These are phyloP conservation scores for Verticillium alfalfae DNA, from an alignment of 2,329 filamentous ascomycete genomes.

Conservation along the genomic window DNA sequence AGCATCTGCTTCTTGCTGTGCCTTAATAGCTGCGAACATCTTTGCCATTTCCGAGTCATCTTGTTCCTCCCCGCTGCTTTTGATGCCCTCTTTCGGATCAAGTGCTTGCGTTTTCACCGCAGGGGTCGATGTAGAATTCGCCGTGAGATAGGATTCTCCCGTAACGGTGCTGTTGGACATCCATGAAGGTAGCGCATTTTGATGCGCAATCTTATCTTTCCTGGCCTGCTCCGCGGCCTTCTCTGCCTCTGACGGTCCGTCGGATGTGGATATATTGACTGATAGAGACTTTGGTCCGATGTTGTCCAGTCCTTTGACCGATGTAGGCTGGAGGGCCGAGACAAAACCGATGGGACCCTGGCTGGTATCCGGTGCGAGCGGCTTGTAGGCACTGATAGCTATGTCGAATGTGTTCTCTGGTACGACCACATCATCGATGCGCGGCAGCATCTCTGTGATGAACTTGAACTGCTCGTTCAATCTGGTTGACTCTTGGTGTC, in stretches of 20 bases:
- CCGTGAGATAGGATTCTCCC: slow-evolving; percentile 50
- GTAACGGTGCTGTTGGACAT: slow-evolving; percentile 67
- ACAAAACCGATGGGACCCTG: slow-evolving; percentile 40
- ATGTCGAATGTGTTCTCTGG: slow-evolving; percentile 71
- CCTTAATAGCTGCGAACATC: slow-evolving; percentile 62
- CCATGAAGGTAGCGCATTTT: slow-evolving; percentile 68
- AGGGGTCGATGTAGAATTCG: slow-evolving; percentile 26
- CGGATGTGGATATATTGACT: slow-evolving; percentile 62
- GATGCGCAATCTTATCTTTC: slow-evolving; percentile 59
- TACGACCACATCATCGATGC: slow-evolving; percentile 69
- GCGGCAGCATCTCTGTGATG: slow-evolving; percentile 68
- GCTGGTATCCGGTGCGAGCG: slow-evolving; percentile 43
- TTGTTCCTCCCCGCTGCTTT: slow-evolving; percentile 37
- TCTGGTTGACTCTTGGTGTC: slow-evolving; percentile 66
- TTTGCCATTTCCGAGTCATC: slow-evolving; percentile 57
- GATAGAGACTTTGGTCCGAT: slow-evolving; percentile 64
- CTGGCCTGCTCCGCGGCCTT: slow-evolving; percentile 58
- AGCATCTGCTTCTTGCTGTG: slow-evolving; percentile 47
- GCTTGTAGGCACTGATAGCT: slow-evolving; percentile 54
- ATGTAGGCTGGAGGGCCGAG: slow-evolving; percentile 51
- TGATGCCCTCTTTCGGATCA: slow-evolving; percentile 38
- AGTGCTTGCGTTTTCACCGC: slow-evolving; percentile 35
- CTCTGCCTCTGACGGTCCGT: slow-evolving; percentile 62
- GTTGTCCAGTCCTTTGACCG: slow-evolving; percentile 63
- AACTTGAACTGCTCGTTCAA: slow-evolving; percentile 77